Base-by-base conservation (phyloP, 2,329 filamentous ascomycete genomes). In the Calonectria honghensis region DNA sequence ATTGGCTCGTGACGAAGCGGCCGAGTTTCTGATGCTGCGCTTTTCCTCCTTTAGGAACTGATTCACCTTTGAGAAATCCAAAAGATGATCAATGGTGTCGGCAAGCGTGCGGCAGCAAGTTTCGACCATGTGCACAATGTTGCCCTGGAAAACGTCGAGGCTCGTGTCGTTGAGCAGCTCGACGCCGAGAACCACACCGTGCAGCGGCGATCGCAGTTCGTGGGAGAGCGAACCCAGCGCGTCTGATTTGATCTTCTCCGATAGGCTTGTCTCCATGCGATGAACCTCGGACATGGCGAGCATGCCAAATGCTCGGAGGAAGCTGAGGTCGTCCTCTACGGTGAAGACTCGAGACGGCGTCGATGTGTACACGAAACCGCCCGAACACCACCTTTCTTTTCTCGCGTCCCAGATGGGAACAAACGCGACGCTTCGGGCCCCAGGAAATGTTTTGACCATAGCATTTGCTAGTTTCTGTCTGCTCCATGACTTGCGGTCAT, bases 201-300 rank as follows among this genome's bases (percentile, higher is more conserved):
- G 91, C 1, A 93, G 83, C 0, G 91, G 91, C 4, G 89, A 91
- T 6, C 91, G 86, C 29, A 93, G 83, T 79, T 93, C 91, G 78
- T 93, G 91, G 9, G 89, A 91, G 16, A 93, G 88, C 2, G 89
- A 92, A 1, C 90, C 89, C 27, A 93, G 87, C 61, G 92, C 89
- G 70, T 92, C 90, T 0, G 88, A 88, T 79, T 92, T 91, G 50
- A 89, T 88, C 72, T 85, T 87, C 64, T 87, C 86, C 6, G 1
- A 85, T 84, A 14, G 82, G 79, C 4, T 81, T 0, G 83, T 79
- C 24, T 86, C 82, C 24, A 90, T 76, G 3, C 89, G 85, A 0
- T 88, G 86, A 6, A 92, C 84, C 73, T 93, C 91, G 0, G 89
- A 87, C 88, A 91, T 91, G 31, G 91, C 88, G 1, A 88, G 88